Percentiles rank a stretch among this genome's conserved stretches.
These are phyloP conservation scores for Panaeolus papilionaceus DNA, from an alignment of 768 basidiomycete genomes.

Conservation along the genomic window DNA sequence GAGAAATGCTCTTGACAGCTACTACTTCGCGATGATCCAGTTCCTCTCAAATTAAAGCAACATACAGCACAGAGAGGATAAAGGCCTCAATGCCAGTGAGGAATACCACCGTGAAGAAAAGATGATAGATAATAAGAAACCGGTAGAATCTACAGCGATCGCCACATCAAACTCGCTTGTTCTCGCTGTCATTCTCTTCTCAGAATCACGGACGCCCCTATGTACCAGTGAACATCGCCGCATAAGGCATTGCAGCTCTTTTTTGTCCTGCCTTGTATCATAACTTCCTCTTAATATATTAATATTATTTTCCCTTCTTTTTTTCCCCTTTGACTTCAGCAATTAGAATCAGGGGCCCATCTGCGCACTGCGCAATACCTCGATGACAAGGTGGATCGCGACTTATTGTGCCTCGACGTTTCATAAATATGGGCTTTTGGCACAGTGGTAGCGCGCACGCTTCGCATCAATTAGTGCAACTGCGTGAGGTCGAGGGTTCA, in stretches of 20 bases:
- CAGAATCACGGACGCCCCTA: not conserved
- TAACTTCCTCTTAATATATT: not conserved
- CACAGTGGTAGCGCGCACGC: constrained; percentile 38
- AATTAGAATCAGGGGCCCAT: too few species aligned
- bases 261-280: not conserved
- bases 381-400: too few species aligned
- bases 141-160: too few species aligned
- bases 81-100: not conserved
- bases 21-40: not conserved
- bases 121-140: not conserved
- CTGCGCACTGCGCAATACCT: too few species aligned
- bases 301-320: too few species aligned
- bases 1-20: not conserved
- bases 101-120: not conserved
- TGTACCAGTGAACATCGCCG: too few species aligned
- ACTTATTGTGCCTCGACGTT: not conserved
- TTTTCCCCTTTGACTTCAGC: too few species aligned
- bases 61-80: not conserved
- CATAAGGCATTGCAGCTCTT: too few species aligned
- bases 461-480: constrained; percentile 29
- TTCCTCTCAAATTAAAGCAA: not conserved
- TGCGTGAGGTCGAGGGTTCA: constrained; percentile 39
- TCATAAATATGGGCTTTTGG: constrained; percentile 29
- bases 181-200: not conserved
- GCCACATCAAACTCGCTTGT: too few species aligned